phyloP scores from a whole-genome alignment of 1,139 yeast genomes.

The Magnusiomyces ingens region DNA sequence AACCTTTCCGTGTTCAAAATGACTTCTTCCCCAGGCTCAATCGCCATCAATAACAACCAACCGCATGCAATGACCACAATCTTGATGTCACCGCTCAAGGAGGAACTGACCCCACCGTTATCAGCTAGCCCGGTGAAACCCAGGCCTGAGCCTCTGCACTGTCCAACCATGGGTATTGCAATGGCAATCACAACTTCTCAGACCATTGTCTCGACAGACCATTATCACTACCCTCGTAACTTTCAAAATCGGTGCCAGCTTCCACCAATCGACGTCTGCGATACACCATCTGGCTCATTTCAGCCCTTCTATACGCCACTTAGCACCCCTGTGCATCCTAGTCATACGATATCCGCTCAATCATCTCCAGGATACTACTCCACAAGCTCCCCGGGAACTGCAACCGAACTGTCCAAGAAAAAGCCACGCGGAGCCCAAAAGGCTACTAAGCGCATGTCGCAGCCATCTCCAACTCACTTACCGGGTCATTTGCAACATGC shows the following conservation, averaged over 20 bases:
- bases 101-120: neutral
- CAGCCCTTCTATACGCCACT: neutral
- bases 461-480: too few relatives aligned
- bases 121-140: too few relatives aligned
- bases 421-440: neutral
- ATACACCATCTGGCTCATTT: too few relatives aligned
- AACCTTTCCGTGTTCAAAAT: neutral
- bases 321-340: neutral
- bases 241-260: neutral
- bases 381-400: neutral
- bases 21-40: neutral
- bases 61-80: neutral
- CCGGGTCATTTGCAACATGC: neutral
- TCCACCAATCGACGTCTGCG: too few relatives aligned
- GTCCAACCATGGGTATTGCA: neutral
- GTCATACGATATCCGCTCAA: neutral
- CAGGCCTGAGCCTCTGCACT: too few relatives aligned
- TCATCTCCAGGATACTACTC: neutral
- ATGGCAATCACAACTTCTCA: neutral
- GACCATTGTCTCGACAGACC: neutral
- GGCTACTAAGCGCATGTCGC: neutral
- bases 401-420: neutral
- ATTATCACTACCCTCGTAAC: neutral
- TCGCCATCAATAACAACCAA: neutral
- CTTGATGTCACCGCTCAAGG: neutral